Conservation (phyloP, 2,329 filamentous ascomycete genomes). For the Diplodia sapinea region DNA sequence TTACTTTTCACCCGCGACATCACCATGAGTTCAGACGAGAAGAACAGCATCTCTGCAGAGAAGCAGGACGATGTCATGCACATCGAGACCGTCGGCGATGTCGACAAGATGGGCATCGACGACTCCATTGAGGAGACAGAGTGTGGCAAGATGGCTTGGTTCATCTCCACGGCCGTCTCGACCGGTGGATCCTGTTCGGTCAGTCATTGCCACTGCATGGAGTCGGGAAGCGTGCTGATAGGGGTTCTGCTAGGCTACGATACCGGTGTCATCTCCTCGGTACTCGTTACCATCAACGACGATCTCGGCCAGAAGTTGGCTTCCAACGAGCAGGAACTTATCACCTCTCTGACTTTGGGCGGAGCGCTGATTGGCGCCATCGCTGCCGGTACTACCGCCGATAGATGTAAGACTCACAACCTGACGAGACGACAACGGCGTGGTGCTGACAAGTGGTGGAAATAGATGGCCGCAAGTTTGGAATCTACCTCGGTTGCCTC, state of each 20-base stretch:
- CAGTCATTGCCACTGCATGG: neutral
- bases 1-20: neutral
- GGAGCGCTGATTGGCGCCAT: conserved; percentile 48
- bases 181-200: conserved; percentile 36
- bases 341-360: conserved; percentile 48
- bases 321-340: conserved; percentile 44
- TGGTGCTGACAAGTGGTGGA: neutral
- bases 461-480: conserved; percentile 41
- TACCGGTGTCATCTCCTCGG: conserved; percentile 48
- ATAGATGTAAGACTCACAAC: conserved; percentile 35
- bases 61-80: conserved; percentile 23
- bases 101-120: conserved; percentile 7
- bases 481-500: conserved; percentile 35
- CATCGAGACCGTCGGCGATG: conserved; percentile 1
- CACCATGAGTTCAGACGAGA: neutral
- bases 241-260: conserved; percentile 38
- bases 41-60: conserved; percentile 5
- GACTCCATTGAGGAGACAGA: conserved; percentile 36
- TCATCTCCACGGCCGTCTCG: conserved; percentile 33
- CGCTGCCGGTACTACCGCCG: conserved; percentile 46
- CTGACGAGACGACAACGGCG: no score
- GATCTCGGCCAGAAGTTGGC: conserved; percentile 24
- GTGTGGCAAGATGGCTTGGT: conserved; percentile 33
- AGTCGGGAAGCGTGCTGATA: neutral
- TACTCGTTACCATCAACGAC: conserved; percentile 45